A percentile compares a stretch with the other conserved stretches of the same genome.
Conservation (phyloP, 306 rosid genomes). For the Vigna radiata region DNA sequence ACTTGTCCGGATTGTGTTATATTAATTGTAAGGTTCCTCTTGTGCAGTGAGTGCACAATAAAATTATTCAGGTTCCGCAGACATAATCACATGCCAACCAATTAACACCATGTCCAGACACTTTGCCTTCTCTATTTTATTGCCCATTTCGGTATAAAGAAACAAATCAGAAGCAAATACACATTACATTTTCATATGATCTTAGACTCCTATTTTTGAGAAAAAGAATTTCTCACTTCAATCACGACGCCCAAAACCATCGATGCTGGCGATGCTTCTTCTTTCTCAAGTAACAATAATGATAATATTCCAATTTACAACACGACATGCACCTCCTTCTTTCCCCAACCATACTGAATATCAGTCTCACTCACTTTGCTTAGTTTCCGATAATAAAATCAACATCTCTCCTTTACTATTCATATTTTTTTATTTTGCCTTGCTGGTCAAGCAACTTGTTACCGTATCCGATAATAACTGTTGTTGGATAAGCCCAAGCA, state of each 20-base stretch:
- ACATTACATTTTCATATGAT: slow-evolving; percentile 48
- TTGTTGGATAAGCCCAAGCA: slow-evolving; percentile 3
- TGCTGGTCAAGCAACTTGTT: slow-evolving; percentile 39
- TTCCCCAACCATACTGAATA: slow-evolving; percentile 32
- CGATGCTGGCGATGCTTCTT: slow-evolving; percentile 52
- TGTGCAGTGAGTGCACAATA: slow-evolving; percentile 21
- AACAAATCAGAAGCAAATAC: slow-evolving; percentile 49
- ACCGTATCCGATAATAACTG: slow-evolving; percentile 38
- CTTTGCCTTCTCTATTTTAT: slow-evolving; percentile 42
- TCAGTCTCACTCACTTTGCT: slow-evolving; percentile 45
- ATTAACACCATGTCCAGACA: slow-evolving; percentile 23
- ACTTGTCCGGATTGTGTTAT: slow-evolving; percentile 35
- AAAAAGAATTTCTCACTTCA: slow-evolving; percentile 46
- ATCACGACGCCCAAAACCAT: slow-evolving; percentile 55
- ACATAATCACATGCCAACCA: slow-evolving; percentile 51
- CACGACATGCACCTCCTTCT: slow-evolving; percentile 39
- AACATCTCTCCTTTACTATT: slow-evolving; percentile 41
- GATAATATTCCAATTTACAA: slow-evolving; percentile 59
- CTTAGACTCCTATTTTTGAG: slow-evolving; percentile 51
- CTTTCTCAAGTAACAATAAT: slow-evolving; percentile 49
- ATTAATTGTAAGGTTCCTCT: slow-evolving; percentile 35
- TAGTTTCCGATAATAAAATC: slow-evolving; percentile 58
- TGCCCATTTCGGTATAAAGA: slow-evolving; percentile 34
- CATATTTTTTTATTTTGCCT: slow-evolving; percentile 37
- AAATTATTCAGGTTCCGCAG: slow-evolving; percentile 41